Evolutionary conservation across 306 rosid genomes (phyloP).

Genomic region (cucumber (Cucumis sativus)): Cucumber_9930_V3 NC_026660.2:3197501-3198000

Average conservation of each 20-base stretch:
- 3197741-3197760: too few species aligned
- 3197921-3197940: too few species aligned
- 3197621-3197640: background rate
- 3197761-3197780: too few species aligned
- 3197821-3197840: too few species aligned
- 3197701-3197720: background rate
- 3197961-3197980: too few species aligned
- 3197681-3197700: background rate
- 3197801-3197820: too few species aligned
- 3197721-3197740: background rate
- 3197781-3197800: too few species aligned
- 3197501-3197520: background rate
- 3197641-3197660: background rate
- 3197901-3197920: too few species aligned
- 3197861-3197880: too few species aligned
- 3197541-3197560: background rate
- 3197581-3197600: background rate
- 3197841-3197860: too few species aligned
- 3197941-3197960: too few species aligned
- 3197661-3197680: background rate
- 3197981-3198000: background rate
- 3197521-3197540: background rate
- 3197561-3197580: background rate
- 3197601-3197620: background rate
- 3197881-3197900: too few species aligned